Conservation (phyloP, 202 grass and related monocot species). For the Cymbopogon flexuosus region DNA sequence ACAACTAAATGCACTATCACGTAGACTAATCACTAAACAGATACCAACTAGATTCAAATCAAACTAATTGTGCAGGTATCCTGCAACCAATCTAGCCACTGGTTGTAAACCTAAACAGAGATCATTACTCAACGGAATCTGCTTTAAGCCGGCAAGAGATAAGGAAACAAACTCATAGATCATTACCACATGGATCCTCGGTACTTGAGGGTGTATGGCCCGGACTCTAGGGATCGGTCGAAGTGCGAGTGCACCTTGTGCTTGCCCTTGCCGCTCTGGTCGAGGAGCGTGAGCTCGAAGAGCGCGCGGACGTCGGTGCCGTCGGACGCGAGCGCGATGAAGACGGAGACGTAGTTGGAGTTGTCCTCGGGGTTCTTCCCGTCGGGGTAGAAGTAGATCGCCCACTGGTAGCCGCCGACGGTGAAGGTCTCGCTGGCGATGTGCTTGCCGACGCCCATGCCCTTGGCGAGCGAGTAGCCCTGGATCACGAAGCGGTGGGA, state of each 20-base stretch:
- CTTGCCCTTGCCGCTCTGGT: constrained; percentile 87
- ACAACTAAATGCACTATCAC: not conserved
- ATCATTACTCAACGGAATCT: not conserved
- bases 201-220: constrained; percentile 85
- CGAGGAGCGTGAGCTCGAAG: constrained; percentile 89
- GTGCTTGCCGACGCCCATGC: constrained; percentile 95
- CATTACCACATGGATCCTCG: constrained; percentile 96
- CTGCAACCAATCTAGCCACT: not conserved
- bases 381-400: constrained; percentile 97
- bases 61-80: not conserved
- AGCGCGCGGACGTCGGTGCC: constrained; percentile 88
- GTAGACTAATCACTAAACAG: not conserved
- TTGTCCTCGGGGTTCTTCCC: constrained; percentile 97
- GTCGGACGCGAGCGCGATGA: constrained; percentile 86
- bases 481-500: constrained; percentile 94
- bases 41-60: not conserved
- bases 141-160: not conserved
- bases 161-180: not conserved
- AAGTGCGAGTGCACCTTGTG: constrained; percentile 92
- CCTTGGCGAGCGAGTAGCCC: constrained; percentile 94
- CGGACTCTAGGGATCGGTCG: constrained; percentile 82
- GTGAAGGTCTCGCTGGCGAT: constrained; percentile 95
- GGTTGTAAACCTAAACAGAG: not conserved
- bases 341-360: constrained; percentile 85
- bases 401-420: constrained; percentile 88